Evolutionary conservation across 2,329 filamentous ascomycete genomes (phyloP).

Genomic region (Aspergillus pseudoterreus): DNA sequence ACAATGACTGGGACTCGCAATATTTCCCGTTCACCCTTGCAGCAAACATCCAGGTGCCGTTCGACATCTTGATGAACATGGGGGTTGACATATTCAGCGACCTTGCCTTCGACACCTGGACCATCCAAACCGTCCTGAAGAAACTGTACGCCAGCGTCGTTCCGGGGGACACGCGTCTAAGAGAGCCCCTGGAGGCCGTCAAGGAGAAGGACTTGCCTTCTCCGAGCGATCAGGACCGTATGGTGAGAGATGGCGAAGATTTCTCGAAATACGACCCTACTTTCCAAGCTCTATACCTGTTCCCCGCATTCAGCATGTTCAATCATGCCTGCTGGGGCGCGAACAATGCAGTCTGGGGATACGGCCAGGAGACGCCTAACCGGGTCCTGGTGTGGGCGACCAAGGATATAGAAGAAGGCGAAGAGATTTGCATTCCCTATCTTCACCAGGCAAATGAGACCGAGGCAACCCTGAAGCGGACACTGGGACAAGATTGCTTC

Average conservation of each 20-base stretch:
- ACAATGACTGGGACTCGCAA: slow-evolving; percentile 10
- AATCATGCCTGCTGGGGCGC: slow-evolving; percentile 21
- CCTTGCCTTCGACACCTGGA: slow-evolving; percentile 36
- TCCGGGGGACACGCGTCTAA: slow-evolving; percentile 8
- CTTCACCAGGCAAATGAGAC: neutral
- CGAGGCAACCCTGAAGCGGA: neutral
- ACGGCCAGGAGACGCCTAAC: slow-evolving; percentile 24
- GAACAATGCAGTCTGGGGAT: slow-evolving; percentile 29
- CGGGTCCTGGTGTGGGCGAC: slow-evolving; percentile 28
- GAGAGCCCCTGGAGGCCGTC: neutral
- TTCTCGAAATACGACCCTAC: slow-evolving; percentile 18
- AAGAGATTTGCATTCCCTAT: slow-evolving; percentile 26
- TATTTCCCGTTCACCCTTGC: slow-evolving; percentile 31
- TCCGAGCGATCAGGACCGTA: neutral
- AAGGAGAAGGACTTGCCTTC: neutral
- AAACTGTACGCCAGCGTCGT: slow-evolving; percentile 31
- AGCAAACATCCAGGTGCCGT: slow-evolving; percentile 35
- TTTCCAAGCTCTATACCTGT: slow-evolving; percentile 28
- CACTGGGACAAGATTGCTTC: neutral
- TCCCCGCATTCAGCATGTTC: slow-evolving; percentile 31
- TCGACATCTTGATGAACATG: slow-evolving; percentile 31
- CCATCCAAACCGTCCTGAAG: slow-evolving; percentile 30
- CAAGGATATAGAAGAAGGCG: slow-evolving; percentile 17
- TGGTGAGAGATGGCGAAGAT: slow-evolving; percentile 16
- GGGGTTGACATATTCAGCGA: slow-evolving; percentile 37